A percentile compares a stretch with the other conserved stretches of the same genome.
These are phyloP conservation scores for Globisporangium alternatum DNA, from an alignment of 352 stramenopile genomes.

Conservation along the genomic window DNA sequence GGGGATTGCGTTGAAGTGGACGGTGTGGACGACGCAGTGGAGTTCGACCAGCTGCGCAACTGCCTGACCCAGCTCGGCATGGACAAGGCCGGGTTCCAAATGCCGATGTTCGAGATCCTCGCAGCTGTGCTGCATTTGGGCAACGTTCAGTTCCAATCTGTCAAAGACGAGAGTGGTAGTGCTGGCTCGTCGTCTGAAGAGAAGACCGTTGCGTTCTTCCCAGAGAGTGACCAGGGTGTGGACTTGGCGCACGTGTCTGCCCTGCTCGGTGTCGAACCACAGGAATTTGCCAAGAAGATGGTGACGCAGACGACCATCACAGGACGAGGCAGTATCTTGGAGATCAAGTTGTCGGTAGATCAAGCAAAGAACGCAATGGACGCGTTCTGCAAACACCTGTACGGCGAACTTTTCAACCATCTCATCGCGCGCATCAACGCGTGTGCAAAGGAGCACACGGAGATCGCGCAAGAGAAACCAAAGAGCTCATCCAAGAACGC, in stretches of 20 bases:
- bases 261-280: constrained; percentile 50
- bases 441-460: constrained; percentile 59
- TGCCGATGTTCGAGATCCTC: constrained; percentile 68
- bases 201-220: constrained; percentile 42
- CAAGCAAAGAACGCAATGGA: constrained; percentile 83
- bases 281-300: constrained; percentile 76
- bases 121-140: constrained; percentile 69
- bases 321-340: constrained; percentile 64
- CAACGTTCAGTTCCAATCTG: constrained; percentile 58
- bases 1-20: constrained; percentile 78
- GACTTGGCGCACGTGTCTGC: constrained; percentile 55
- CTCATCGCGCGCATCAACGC: constrained; percentile 76
- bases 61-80: constrained; percentile 72
- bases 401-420: constrained; percentile 78
- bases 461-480: constrained; percentile 19
- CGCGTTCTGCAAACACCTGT: constrained; percentile 84
- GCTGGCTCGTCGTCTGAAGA: constrained; percentile 22
- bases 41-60: constrained; percentile 67
- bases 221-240: constrained; percentile 47
- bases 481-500: constrained; percentile 2
- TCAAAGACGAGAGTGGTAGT: constrained; percentile 8
- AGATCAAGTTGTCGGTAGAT: constrained; percentile 66
- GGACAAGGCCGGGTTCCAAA: constrained; percentile 55
- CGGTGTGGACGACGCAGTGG: constrained; percentile 60
- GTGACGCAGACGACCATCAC: constrained; percentile 82